These are phyloP conservation scores for Nosema bombycis DNA, from an alignment of 371 early-diverging fungal species.

Conservation along the genomic window DNA sequence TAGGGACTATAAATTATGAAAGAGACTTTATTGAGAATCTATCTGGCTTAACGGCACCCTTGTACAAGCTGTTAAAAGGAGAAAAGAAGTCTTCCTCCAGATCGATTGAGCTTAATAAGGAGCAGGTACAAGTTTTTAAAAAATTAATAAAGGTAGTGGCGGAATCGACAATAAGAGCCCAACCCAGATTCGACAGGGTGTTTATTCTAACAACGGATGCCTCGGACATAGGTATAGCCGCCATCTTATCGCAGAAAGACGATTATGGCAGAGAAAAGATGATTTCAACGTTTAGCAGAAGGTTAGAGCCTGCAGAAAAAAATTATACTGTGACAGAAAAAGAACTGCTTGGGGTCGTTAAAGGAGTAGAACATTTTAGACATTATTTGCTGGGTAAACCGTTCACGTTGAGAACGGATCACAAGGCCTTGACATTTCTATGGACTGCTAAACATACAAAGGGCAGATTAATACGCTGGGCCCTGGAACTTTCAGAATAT, in stretches of 20 bases:
- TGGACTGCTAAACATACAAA: background rate
- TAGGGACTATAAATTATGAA: constrained; percentile 33
- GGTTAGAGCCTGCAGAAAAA: background rate
- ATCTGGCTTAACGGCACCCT: background rate
- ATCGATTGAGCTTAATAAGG: background rate
- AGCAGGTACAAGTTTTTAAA: background rate
- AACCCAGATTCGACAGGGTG: too few species aligned
- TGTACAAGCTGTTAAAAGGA: background rate
- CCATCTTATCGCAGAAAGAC: constrained; percentile 5
- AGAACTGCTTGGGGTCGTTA: constrained; percentile 10
- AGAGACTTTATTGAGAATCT: constrained; percentile 21
- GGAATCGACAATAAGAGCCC: too few species aligned
- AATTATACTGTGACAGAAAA: constrained; percentile 16
- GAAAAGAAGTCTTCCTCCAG: too few species aligned
- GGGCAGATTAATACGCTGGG: background rate
- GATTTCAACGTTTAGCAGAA: background rate
- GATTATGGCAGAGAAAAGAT: too few species aligned
- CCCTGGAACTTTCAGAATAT: constrained; percentile 6
- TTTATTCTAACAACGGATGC: too few species aligned
- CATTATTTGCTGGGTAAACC: background rate
- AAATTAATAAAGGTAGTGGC: too few species aligned
- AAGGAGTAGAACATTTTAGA: constrained; percentile 14
- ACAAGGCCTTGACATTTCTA: constrained; percentile 4
- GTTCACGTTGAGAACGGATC: constrained; percentile 26
- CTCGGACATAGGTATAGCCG: constrained; percentile 32